phyloP scores from a whole-genome alignment of 768 basidiomycete species.

The Boletus pseudo-olivaceus region DNA sequence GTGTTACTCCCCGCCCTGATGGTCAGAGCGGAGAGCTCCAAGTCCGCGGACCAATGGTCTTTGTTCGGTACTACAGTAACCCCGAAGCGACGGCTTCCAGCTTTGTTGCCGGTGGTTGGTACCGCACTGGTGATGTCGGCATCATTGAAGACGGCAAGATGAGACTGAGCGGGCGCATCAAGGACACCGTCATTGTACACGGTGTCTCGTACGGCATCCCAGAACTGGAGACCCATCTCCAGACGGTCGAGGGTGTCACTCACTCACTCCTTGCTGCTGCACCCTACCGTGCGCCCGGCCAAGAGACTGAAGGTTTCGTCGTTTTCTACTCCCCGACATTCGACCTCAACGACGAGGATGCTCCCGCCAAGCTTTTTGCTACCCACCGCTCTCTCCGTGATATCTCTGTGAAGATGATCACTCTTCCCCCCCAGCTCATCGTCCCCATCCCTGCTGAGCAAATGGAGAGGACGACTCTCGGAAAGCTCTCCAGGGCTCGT shows the following conservation, averaged over 20 bases:
- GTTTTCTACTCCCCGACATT: conserved; percentile 35
- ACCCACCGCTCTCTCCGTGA: conserved; percentile 33
- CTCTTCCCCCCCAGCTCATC: not conserved
- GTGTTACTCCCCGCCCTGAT: conserved; percentile 20
- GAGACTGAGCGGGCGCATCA: conserved; percentile 5
- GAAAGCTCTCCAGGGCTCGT: conserved; percentile 42
- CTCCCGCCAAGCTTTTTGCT: conserved; percentile 18
- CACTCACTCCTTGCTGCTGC: conserved; percentile 34
- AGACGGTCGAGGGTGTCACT: conserved; percentile 34
- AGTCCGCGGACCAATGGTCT: conserved; percentile 1
- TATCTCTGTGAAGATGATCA: conserved; percentile 29
- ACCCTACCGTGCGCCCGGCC: conserved; percentile 34
- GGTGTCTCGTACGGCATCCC: conserved; percentile 3
- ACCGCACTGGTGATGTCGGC: conserved; percentile 58
- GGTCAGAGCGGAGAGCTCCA: conserved; percentile 1
- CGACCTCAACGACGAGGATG: conserved; percentile 23
- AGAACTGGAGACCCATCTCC: conserved; percentile 34
- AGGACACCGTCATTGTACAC: not conserved
- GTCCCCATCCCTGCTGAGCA: conserved; percentile 21
- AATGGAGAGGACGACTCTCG: conserved; percentile 42
- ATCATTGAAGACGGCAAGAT: conserved; percentile 34
- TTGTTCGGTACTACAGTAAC: not conserved
- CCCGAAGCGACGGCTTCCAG: conserved; percentile 22
- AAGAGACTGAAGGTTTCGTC: conserved; percentile 40
- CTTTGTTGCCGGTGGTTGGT: conserved; percentile 51